A percentile compares a stretch with the other conserved stretches of the same genome.
phyloP scores from a whole-genome alignment of 73 alveolate species.

The Paramecium sonneborni region DNA sequence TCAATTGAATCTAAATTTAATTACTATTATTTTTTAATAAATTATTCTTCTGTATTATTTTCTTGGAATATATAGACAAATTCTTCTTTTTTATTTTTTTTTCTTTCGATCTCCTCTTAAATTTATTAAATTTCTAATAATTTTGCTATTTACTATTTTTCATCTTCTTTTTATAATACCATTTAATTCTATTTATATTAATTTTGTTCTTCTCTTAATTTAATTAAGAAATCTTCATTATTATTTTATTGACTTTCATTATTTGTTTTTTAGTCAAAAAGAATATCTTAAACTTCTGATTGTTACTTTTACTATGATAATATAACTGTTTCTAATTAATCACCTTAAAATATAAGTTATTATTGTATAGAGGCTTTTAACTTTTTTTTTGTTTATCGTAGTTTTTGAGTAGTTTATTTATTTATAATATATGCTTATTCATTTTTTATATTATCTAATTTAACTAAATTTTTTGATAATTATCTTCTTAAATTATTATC shows the following conservation, averaged over 20 bases:
- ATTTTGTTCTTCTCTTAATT: neutral
- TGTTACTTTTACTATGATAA: neutral
- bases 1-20: neutral
- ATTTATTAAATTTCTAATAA: neutral
- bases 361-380: neutral
- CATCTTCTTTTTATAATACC: neutral
- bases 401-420: neutral
- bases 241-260: neutral
- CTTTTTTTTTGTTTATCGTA: neutral
- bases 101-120: neutral
- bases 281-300: neutral
- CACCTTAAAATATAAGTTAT: neutral
- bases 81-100: conserved; percentile 15
- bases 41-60: neutral
- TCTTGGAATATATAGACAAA: neutral
- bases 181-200: neutral
- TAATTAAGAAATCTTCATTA: neutral
- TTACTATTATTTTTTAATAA: neutral
- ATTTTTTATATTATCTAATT: neutral
- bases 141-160: neutral
- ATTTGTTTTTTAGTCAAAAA: neutral
- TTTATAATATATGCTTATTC: neutral
- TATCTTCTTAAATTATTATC: neutral
- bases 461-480: neutral
- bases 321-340: neutral